These are phyloP conservation scores for Fusarium haematococcum DNA, from an alignment of 2,329 filamentous ascomycete species.

Conservation along the genomic window DNA sequence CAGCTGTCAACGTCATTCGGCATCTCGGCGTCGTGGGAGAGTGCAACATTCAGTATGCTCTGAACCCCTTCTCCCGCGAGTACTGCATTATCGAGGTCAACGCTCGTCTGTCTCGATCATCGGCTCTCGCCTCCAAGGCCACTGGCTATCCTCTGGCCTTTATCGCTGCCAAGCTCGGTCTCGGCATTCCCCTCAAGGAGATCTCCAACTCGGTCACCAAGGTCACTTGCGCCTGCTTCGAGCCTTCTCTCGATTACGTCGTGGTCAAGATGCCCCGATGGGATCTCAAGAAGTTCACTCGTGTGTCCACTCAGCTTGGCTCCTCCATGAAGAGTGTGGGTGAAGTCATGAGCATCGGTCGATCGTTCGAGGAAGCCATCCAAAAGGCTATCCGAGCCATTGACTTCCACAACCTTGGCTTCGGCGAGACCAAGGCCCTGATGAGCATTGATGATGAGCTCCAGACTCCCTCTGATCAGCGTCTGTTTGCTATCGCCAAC, in stretches of 20 bases:
- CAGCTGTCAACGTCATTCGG: constrained; percentile 97
- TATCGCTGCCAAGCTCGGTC: constrained; percentile 97
- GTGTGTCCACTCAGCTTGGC: constrained; percentile 93
- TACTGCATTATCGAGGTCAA: constrained; percentile 99
- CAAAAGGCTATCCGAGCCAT: constrained; percentile 97
- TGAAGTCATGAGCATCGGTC: constrained; percentile 97
- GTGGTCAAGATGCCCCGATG: constrained; percentile 99
- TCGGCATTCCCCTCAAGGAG: constrained; percentile 94
- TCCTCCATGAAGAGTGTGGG: constrained; percentile 99
- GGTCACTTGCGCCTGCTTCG: constrained; percentile 96
- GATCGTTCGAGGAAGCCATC: constrained; percentile 97
- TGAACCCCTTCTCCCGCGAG: constrained; percentile 96
- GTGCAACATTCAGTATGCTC: constrained; percentile 98
- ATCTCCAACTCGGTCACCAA: constrained; percentile 97
- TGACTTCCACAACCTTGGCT: constrained; percentile 94
- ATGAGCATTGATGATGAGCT: constrained; percentile 98
- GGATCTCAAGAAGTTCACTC: constrained; percentile 99
- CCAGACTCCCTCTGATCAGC: constrained; percentile 96
- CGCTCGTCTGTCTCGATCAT: constrained; percentile 96
- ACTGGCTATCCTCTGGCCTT: constrained; percentile 98
- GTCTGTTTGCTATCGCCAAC: constrained; percentile 96
- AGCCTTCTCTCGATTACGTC: constrained; percentile 97
- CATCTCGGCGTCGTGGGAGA: constrained; percentile 97
- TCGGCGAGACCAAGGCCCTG: constrained; percentile 89
- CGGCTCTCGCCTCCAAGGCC: constrained; percentile 95